A percentile compares a stretch with the other conserved stretches of the same genome.
phyloP scores from a whole-genome alignment of 805 yeast genomes.

The Cyberlindnera bimundalis region DNA sequence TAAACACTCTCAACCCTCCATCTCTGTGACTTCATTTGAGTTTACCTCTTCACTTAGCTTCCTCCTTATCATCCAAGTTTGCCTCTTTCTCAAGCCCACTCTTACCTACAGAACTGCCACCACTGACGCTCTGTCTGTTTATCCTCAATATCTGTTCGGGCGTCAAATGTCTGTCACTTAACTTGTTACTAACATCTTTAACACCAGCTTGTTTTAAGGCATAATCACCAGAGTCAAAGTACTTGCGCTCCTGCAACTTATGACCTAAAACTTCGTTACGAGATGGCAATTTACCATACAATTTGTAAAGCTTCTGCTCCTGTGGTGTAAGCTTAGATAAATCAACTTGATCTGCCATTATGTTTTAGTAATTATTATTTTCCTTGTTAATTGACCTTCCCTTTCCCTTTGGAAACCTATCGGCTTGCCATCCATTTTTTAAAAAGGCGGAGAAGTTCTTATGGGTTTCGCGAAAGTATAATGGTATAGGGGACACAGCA shows the following conservation, averaged over 20 bases:
- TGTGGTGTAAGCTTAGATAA: conserved; percentile 42
- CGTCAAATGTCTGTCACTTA: conserved; percentile 23
- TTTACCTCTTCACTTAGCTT: background rate
- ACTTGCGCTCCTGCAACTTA: conserved; percentile 82
- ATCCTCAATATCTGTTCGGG: conserved; percentile 55
- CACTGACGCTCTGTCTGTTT: conserved; percentile 56
- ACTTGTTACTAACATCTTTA: conserved; percentile 19
- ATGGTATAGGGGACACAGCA: background rate
- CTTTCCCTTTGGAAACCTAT: too few species aligned
- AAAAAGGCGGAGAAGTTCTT: too few species aligned
- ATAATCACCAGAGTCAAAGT: conserved; percentile 92
- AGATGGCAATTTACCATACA: conserved; percentile 86
- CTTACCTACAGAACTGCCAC: conserved; percentile 42
- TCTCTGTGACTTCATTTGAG: background rate
- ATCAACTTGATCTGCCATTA: conserved; percentile 9
- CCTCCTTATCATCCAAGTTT: conserved; percentile 10
- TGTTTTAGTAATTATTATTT: background rate
- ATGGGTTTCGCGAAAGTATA: background rate
- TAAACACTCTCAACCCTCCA: conserved; percentile 1
- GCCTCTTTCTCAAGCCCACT: conserved; percentile 54
- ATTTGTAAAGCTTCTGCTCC: conserved; percentile 69
- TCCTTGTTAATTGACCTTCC: too few species aligned
- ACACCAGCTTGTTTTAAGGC: conserved; percentile 76
- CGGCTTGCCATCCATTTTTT: too few species aligned
- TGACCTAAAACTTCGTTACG: conserved; percentile 71